These are phyloP conservation scores for Hyaloperonospora brassicae DNA, from an alignment of 352 stramenopile species.

Conservation along the genomic window DNA sequence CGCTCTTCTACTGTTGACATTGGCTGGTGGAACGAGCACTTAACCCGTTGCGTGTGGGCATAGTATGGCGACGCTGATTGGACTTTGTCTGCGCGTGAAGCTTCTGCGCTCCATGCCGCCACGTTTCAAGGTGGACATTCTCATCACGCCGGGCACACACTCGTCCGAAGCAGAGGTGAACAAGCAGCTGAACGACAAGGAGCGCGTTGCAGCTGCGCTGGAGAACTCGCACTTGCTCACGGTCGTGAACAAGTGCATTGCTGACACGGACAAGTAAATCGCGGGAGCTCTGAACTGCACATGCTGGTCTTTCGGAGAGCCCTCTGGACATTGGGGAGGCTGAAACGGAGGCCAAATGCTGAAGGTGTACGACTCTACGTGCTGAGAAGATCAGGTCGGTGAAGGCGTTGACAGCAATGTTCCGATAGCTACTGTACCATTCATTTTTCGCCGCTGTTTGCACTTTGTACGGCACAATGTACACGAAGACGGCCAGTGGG, in stretches of 20 bases:
- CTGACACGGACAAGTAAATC: constrained; percentile 65
- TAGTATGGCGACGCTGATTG: constrained; percentile 96
- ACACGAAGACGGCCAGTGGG: too few relatives aligned
- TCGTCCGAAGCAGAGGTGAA: constrained; percentile 92
- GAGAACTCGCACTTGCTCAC: constrained; percentile 94
- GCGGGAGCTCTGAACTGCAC: too few relatives aligned
- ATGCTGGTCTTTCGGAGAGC: too few relatives aligned
- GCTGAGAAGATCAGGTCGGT: too few relatives aligned
- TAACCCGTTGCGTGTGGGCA: not conserved
- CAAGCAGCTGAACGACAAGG: constrained; percentile 97
- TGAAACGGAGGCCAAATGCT: too few relatives aligned
- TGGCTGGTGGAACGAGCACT: not conserved
- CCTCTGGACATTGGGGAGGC: too few relatives aligned
- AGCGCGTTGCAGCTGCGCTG: constrained; percentile 91
- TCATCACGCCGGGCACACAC: constrained; percentile 92
- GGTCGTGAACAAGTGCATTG: constrained; percentile 92
- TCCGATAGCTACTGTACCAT: too few relatives aligned
- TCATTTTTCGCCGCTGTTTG: too few relatives aligned
- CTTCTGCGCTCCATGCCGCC: constrained; percentile 88
- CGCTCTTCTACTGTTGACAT: constrained; percentile 2
- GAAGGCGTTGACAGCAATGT: too few relatives aligned
- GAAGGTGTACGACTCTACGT: too few relatives aligned
- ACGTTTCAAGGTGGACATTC: constrained; percentile 91
- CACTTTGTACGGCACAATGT: too few relatives aligned
- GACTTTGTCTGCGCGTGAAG: constrained; percentile 93